These are phyloP conservation scores for Kingdonia uniflora DNA, from an alignment of 164 flowering plant genomes.

Conservation along the genomic window DNA sequence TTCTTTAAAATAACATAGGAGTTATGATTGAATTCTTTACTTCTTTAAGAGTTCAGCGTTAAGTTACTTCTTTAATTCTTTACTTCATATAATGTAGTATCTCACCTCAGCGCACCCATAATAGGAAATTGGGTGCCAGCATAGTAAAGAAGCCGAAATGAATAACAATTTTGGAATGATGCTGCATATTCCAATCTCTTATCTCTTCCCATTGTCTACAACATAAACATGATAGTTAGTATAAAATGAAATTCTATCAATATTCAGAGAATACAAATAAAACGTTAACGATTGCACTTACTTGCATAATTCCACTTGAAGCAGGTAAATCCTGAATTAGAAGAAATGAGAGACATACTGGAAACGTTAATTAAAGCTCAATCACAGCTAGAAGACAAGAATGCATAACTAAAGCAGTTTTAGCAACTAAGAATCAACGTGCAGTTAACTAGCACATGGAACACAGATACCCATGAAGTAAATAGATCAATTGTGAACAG, in stretches of 20 bases:
- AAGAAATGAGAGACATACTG: background rate
- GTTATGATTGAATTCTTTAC: too few relatives aligned
- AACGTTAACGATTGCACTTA: constrained; percentile 23
- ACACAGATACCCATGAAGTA: too few relatives aligned
- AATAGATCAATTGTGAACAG: too few relatives aligned
- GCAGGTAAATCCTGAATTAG: constrained; percentile 73
- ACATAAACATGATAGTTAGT: constrained; percentile 8
- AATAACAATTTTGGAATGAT: constrained; percentile 69
- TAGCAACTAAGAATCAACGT: too few relatives aligned
- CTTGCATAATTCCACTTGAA: constrained; percentile 98
- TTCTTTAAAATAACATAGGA: too few relatives aligned
- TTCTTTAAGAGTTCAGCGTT: too few relatives aligned
- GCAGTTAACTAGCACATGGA: too few relatives aligned
- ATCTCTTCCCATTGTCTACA: constrained; percentile 90
- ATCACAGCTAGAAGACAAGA: too few relatives aligned
- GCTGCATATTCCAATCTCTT: constrained; percentile 91
- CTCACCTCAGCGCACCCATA: constrained; percentile 93
- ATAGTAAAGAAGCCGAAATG: constrained; percentile 85
- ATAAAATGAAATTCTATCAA: background rate
- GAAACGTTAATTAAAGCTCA: too few relatives aligned
- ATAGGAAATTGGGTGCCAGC: constrained; percentile 95
- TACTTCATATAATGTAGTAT: background rate
- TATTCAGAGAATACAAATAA: background rate
- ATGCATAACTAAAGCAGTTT: too few relatives aligned
- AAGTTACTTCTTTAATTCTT: too few relatives aligned